Conservation (phyloP, 2,329 filamentous ascomycete species). For the Penicillium occitanis region DNA sequence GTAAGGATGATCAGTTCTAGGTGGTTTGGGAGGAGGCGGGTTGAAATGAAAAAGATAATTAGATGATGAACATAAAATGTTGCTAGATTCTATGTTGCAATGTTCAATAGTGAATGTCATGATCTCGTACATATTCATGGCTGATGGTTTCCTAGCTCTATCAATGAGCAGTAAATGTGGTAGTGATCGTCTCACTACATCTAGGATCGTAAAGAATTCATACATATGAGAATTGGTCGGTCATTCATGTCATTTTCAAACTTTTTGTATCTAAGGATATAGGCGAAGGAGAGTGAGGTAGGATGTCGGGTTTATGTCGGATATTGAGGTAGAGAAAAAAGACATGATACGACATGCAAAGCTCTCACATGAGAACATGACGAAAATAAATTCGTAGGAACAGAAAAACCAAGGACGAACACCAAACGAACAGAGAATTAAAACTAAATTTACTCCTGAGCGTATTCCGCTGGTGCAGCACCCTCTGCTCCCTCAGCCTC, state of each 20-base stretch:
- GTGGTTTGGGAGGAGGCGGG: neutral
- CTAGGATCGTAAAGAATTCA: neutral
- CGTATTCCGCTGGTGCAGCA: conserved; percentile 43
- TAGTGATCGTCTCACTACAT: neutral
- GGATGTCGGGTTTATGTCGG: conserved; percentile 11
- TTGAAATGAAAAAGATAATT: neutral
- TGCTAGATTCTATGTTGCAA: conserved; percentile 11
- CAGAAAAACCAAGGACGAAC: conserved; percentile 2
- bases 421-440: conserved; percentile 28
- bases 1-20: conserved; percentile 41
- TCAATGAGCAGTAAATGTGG: neutral
- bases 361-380: conserved; percentile 20
- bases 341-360: conserved; percentile 22
- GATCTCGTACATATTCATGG: neutral
- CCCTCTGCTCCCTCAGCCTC: conserved; percentile 49
- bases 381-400: conserved; percentile 19
- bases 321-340: conserved; percentile 6
- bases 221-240: conserved; percentile 9
- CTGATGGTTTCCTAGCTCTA: neutral
- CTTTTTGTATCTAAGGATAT: conserved; percentile 15
- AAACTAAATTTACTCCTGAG: conserved; percentile 47
- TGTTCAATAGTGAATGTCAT: neutral
- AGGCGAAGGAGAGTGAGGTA: neutral
- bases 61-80: conserved; percentile 12
- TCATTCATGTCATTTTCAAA: conserved; percentile 22